These are phyloP conservation scores for Ogataea angusta DNA, from an alignment of 805 yeast genomes.

Conservation along the genomic window DNA sequence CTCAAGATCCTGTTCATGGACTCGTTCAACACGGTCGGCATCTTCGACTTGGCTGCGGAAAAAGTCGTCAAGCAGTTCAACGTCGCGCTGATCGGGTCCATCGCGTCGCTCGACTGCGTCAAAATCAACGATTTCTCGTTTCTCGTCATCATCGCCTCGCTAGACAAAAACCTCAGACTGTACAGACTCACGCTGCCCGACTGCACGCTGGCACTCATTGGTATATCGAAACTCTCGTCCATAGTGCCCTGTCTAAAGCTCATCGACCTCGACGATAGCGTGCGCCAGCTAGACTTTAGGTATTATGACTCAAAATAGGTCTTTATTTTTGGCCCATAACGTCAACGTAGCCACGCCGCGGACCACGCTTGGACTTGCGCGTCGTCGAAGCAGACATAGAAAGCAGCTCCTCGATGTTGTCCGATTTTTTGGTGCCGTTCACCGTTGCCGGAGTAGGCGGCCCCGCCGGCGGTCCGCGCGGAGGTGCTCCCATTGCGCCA, in stretches of 20 bases:
- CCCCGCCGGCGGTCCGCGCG: not conserved
- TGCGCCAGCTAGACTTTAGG: conserved; percentile 12
- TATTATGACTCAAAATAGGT: conserved; percentile 13
- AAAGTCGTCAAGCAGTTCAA: conserved; percentile 18
- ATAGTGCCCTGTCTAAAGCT: conserved; percentile 21
- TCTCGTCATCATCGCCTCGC: conserved; percentile 20
- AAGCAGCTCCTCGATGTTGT: conserved; percentile 29
- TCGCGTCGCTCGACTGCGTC: conserved; percentile 18
- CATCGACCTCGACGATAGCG: conserved; percentile 8
- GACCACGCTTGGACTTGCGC: conserved; percentile 50
- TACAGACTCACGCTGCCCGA: conserved; percentile 15
- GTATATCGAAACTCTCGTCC: conserved; percentile 14
- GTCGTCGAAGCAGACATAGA: conserved; percentile 31
- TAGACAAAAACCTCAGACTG: conserved; percentile 22
- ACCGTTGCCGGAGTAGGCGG: not conserved
- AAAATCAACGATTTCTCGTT: conserved; percentile 10
- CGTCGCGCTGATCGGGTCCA: conserved; percentile 25
- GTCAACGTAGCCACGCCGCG: conserved; percentile 60
- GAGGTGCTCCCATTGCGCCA: no score
- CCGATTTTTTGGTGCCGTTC: conserved; percentile 19
- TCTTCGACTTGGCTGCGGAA: conserved; percentile 22
- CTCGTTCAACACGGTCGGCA: conserved; percentile 24
- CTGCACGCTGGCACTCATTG: conserved; percentile 10
- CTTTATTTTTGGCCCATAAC: conserved; percentile 43
- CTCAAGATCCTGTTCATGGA: conserved; percentile 25